Percentiles rank a stretch among this genome's conserved stretches.
phyloP scores from a whole-genome alignment of 2,329 filamentous ascomycete genomes.

The Dactylellina sp. region DNA sequence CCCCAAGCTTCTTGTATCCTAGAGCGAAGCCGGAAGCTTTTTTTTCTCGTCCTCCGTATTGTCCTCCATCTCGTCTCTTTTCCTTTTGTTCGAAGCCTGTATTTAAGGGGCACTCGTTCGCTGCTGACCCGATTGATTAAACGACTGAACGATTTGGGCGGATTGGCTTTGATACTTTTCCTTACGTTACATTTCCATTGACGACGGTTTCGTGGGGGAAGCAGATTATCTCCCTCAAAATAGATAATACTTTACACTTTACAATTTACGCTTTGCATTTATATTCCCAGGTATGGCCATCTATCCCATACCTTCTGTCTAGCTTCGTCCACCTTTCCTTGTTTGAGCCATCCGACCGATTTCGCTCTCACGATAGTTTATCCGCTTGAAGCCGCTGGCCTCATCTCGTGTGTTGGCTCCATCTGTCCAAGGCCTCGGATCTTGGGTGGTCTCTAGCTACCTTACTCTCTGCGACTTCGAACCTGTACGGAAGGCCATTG shows the following conservation, averaged over 20 bases:
- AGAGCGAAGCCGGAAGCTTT: slow-evolving; percentile 30
- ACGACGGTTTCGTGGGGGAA: slow-evolving; percentile 4
- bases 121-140: no score
- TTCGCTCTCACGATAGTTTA: background rate
- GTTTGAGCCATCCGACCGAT: no score
- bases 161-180: no score
- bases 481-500: background rate
- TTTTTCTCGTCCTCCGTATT: background rate
- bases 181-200: background rate
- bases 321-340: no score
- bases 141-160: no score
- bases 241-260: background rate
- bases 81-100: background rate
- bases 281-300: no score
- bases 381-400: background rate
- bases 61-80: background rate
- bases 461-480: no score
- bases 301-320: no score
- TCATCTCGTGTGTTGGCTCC: background rate
- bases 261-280: no score
- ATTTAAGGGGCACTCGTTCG: background rate
- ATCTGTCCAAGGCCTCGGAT: no score
- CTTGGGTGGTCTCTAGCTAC: no score
- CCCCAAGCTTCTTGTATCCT: slow-evolving; percentile 36
- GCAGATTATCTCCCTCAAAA: slow-evolving; percentile 18